Evolutionary conservation across 352 stramenopile genomes (phyloP).

Genomic region (Phytophthora citrophthora): DNA sequence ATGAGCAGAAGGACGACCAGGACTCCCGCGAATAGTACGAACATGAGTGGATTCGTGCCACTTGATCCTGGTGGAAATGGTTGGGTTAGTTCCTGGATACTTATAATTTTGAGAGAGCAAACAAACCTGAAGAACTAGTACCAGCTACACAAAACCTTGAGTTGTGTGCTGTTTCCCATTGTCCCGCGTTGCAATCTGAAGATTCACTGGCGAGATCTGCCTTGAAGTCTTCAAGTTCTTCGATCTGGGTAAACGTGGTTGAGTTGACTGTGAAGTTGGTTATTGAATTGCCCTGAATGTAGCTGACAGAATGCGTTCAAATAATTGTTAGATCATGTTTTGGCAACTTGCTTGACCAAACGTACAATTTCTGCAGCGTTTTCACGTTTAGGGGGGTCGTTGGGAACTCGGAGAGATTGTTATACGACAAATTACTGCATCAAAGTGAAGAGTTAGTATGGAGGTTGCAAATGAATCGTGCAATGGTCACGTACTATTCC

Average conservation of each 20-base stretch:
- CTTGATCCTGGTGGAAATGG: neutral
- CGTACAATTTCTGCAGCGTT: conserved; percentile 34
- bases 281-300: conserved; percentile 38
- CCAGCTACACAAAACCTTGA: conserved; percentile 37
- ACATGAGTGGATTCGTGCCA: conserved; percentile 21
- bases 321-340: neutral
- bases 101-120: neutral
- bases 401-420: conserved; percentile 37
- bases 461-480: neutral
- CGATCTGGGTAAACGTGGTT: conserved; percentile 28
- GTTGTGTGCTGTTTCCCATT: conserved; percentile 33
- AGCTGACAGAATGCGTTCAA: conserved; percentile 11
- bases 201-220: conserved; percentile 15
- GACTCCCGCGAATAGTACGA: conserved; percentile 26
- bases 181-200: conserved; percentile 10
- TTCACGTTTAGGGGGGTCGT: conserved; percentile 31
- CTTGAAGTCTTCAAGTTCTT: conserved; percentile 29
- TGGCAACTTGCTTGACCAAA: neutral
- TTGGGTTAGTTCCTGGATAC: neutral
- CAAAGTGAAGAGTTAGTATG: neutral
- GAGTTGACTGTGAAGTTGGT: conserved; percentile 33
- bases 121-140: conserved; percentile 18
- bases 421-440: conserved; percentile 43
- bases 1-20: conserved; percentile 39
- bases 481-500: conserved; percentile 32